A percentile compares a stretch with the other conserved stretches of the same genome.
phyloP scores from a whole-genome alignment of 345 rosid genomes.

The Diplotaxis tenuifolia region DNA sequence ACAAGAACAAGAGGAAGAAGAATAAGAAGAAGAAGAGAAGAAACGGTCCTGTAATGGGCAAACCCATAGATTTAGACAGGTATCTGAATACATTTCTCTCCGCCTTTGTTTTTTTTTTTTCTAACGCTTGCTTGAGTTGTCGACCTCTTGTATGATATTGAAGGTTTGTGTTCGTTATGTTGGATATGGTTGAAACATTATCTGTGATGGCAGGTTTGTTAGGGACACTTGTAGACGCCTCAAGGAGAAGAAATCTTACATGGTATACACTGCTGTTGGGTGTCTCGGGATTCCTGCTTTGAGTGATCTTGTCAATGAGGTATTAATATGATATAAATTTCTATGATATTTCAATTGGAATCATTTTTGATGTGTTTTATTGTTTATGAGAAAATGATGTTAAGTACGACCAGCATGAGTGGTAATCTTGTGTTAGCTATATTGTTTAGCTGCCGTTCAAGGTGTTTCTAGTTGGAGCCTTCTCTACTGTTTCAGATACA shows the following conservation, averaged over 20 bases:
- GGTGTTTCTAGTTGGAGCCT: slow-evolving; percentile 46
- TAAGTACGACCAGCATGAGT: neutral
- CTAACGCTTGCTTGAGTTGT: neutral
- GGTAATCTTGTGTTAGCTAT: slow-evolving; percentile 37
- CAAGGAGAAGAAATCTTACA: slow-evolving; percentile 89
- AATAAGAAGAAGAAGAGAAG: slow-evolving; percentile 50
- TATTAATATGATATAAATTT: slow-evolving; percentile 20
- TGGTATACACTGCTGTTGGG: slow-evolving; percentile 88
- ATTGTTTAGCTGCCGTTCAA: slow-evolving; percentile 45
- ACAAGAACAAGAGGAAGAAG: slow-evolving; percentile 53
- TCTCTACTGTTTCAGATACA: slow-evolving; percentile 48
- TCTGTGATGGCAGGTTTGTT: slow-evolving; percentile 65
- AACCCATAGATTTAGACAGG: slow-evolving; percentile 63
- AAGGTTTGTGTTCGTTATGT: neutral
- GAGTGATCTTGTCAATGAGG: slow-evolving; percentile 80
- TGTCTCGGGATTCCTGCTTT: slow-evolving; percentile 76
- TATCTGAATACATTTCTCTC: neutral
- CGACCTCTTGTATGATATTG: neutral
- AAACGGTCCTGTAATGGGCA: slow-evolving; percentile 39
- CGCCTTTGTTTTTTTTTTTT: neutral
- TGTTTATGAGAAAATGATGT: neutral
- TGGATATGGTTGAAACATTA: neutral
- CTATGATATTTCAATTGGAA: neutral
- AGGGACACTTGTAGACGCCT: slow-evolving; percentile 71
- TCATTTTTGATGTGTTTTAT: neutral